phyloP scores from a whole-genome alignment of 768 basidiomycete genomes.

The Podaxis pistillaris region DNA sequence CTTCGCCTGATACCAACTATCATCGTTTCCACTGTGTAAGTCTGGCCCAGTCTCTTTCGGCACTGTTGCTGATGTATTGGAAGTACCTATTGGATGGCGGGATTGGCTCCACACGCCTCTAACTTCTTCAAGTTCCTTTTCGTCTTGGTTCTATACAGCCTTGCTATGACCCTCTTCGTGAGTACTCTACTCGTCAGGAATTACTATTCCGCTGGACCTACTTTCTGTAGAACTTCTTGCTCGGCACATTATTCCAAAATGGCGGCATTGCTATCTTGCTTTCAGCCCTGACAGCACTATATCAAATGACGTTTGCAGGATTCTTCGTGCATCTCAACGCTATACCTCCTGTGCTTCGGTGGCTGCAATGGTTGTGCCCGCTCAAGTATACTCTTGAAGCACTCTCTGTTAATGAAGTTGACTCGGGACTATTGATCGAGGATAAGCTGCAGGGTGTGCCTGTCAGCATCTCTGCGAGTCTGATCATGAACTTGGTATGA shows the following conservation, averaged over 20 bases:
- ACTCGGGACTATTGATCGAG: constrained; percentile 80
- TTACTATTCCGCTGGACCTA: background rate
- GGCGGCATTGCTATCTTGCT: constrained; percentile 90
- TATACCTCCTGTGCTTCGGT: constrained; percentile 89
- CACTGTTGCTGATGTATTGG: background rate
- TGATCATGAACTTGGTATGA: constrained; percentile 81
- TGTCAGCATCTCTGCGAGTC: constrained; percentile 69
- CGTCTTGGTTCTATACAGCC: constrained; percentile 80
- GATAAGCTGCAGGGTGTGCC: constrained; percentile 82
- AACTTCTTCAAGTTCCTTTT: constrained; percentile 95
- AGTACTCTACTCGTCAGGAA: constrained; percentile 25
- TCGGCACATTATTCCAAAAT: constrained; percentile 80
- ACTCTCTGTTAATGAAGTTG: constrained; percentile 88
- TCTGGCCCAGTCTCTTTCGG: constrained; percentile 6
- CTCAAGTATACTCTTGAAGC: constrained; percentile 86
- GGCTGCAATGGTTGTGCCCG: constrained; percentile 90
- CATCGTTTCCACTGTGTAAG: constrained; percentile 80
- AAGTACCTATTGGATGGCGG: constrained; percentile 96
- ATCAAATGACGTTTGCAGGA: constrained; percentile 87
- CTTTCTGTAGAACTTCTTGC: constrained; percentile 74
- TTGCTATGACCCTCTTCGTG: constrained; percentile 86
- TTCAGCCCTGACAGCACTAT: constrained; percentile 71
- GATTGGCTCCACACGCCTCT: constrained; percentile 71
- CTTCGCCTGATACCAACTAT: constrained; percentile 88
- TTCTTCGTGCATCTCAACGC: constrained; percentile 87